Conservation (phyloP, 1,284 basidiomycete genomes). For the Inonotus hispidus region DNA sequence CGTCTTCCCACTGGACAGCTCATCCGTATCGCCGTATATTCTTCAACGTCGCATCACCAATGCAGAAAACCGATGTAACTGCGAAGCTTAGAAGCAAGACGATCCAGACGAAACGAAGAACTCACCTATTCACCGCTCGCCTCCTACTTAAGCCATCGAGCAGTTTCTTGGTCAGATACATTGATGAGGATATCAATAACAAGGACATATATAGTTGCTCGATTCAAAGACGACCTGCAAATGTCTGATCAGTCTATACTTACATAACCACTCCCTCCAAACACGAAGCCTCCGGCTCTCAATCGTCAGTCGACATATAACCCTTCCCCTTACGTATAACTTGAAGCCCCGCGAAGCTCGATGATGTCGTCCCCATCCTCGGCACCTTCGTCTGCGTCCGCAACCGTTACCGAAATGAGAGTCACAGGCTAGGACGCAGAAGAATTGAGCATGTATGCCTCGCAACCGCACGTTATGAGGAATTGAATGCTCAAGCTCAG, state of each 20-base stretch:
- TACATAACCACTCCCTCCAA: conserved; percentile 44
- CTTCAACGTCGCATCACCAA: too few relatives aligned
- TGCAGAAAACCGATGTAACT: too few relatives aligned
- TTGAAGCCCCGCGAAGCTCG: conserved; percentile 31
- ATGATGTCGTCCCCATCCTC: conserved; percentile 24
- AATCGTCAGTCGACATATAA: conserved; percentile 42
- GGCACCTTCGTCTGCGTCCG: conserved; percentile 1
- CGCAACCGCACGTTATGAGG: too few relatives aligned
- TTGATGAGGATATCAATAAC: conserved; percentile 48
- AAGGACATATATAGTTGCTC: conserved; percentile 34
- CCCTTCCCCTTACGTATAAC: conserved; percentile 33
- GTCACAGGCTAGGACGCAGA: too few relatives aligned
- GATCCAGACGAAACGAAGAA: too few relatives aligned
- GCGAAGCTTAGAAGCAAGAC: too few relatives aligned
- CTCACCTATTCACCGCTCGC: too few relatives aligned
- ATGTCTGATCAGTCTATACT: conserved; percentile 25
- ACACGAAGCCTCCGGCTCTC: conserved; percentile 43
- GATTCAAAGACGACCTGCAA: not conserved
- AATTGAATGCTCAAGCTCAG: too few relatives aligned
- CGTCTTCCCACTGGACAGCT: too few relatives aligned
- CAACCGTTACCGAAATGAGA: too few relatives aligned
- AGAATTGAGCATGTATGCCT: too few relatives aligned
- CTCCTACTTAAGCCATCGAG: conserved; percentile 49
- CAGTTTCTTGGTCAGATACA: conserved; percentile 51
- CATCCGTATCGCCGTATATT: too few relatives aligned